A percentile compares a stretch with the other conserved stretches of the same genome.
Conservation (phyloP, 2,329 filamentous ascomycete genomes). For the Fusarium fujikuroi region DNA sequence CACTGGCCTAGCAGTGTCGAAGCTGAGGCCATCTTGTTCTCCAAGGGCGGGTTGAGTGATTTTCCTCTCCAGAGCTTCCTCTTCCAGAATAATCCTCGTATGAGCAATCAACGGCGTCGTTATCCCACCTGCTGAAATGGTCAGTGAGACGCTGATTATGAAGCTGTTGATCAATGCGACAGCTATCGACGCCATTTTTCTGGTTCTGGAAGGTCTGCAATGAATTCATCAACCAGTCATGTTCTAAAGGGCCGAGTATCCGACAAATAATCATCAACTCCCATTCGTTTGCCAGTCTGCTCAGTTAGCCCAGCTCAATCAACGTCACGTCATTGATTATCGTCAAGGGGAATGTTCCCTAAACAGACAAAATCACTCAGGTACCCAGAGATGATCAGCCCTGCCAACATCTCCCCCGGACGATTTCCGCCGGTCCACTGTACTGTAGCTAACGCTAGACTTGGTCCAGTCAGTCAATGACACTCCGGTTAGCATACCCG, state of each 20-base stretch:
- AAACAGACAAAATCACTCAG: neutral
- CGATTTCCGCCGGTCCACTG: neutral
- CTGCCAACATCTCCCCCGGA: neutral
- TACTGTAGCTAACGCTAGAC: neutral
- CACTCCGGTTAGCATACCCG: neutral
- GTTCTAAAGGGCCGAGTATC: neutral
- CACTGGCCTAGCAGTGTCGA: neutral
- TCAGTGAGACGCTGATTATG: neutral
- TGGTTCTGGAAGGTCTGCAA: neutral
- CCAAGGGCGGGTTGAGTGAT: neutral
- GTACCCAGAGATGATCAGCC: neutral
- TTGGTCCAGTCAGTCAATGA: neutral
- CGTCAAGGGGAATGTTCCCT: neutral
- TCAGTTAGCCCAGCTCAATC: neutral
- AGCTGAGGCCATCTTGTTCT: conserved; percentile 1
- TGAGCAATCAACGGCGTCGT: neutral
- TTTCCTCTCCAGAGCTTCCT: neutral
- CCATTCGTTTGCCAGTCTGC: fast-evolving
- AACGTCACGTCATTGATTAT: neutral
- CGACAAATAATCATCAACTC: fast-evolving
- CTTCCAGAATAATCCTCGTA: conserved; percentile 5
- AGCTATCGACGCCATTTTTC: neutral
- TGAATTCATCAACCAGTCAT: neutral
- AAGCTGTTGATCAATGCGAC: neutral
- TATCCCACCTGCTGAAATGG: neutral